Conservation (phyloP, 1,139 yeast species). For the Magnusiomyces sp. region DNA sequence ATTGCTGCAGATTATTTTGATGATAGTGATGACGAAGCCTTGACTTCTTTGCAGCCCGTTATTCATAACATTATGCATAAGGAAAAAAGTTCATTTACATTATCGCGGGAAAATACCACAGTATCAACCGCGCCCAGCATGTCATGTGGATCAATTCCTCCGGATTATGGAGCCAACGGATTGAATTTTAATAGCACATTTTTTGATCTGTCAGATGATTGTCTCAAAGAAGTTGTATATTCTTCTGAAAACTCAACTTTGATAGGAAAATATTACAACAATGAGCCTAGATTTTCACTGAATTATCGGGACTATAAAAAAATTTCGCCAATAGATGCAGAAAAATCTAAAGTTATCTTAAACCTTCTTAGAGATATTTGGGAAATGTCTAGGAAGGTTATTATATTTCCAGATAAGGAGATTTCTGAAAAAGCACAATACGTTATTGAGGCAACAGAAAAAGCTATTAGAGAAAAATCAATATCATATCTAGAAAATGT, state of each 20-base stretch:
- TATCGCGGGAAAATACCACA: too few relatives aligned
- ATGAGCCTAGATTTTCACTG: too few relatives aligned
- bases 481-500: too few relatives aligned
- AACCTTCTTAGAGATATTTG: slow-evolving; percentile 22
- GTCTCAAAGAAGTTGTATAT: neutral
- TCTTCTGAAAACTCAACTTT: neutral
- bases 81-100: too few relatives aligned
- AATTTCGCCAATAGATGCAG: slow-evolving; percentile 18
- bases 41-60: slow-evolving; percentile 22
- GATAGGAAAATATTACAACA: slow-evolving; percentile 13
- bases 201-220: too few relatives aligned
- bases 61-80: slow-evolving; percentile 1
- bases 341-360: slow-evolving; percentile 19
- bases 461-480: slow-evolving; percentile 11
- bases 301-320: slow-evolving; percentile 18
- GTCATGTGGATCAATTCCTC: too few relatives aligned
- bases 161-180: too few relatives aligned
- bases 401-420: neutral
- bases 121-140: too few relatives aligned
- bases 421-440: neutral
- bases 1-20: slow-evolving; percentile 13
- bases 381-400: slow-evolving; percentile 18
- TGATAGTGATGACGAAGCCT: slow-evolving; percentile 22
- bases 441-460: neutral
- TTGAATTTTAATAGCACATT: too few relatives aligned